These are phyloP conservation scores for Lumnitzera racemosa DNA, from an alignment of 345 rosid genomes.

Conservation along the genomic window DNA sequence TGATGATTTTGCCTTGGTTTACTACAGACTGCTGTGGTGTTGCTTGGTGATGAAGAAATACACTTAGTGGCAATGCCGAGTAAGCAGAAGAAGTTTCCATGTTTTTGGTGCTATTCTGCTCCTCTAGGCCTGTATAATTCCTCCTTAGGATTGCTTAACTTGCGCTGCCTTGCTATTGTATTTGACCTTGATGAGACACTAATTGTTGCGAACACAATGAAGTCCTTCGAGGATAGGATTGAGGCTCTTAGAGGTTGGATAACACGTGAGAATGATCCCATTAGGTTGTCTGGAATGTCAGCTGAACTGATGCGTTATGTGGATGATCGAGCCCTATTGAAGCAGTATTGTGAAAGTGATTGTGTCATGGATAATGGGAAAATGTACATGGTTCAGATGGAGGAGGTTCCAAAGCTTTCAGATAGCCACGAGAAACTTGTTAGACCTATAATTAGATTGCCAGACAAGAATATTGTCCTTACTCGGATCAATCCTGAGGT, in stretches of 20 bases:
- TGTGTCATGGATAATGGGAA: constrained; percentile 63
- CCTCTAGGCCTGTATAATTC: constrained; percentile 66
- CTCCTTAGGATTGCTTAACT: constrained; percentile 70
- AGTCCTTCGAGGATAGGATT: constrained; percentile 84
- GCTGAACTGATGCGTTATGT: constrained; percentile 62
- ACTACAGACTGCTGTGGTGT: constrained; percentile 73
- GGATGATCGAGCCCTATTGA: constrained; percentile 75
- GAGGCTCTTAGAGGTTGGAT: constrained; percentile 77
- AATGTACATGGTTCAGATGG: constrained; percentile 60
- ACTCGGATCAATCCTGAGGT: constrained; percentile 99
- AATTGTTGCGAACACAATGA: constrained; percentile 95
- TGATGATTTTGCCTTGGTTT: constrained; percentile 4
- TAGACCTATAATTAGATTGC: constrained; percentile 87
- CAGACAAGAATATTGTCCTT: constrained; percentile 65
- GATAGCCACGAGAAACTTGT: constrained; percentile 59
- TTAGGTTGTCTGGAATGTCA: constrained; percentile 61
- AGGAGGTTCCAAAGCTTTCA: constrained; percentile 60
- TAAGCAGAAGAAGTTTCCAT: constrained; percentile 92
- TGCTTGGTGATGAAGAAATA: constrained; percentile 78
- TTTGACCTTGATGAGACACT: constrained; percentile 96
- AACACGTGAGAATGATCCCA: constrained; percentile 62
- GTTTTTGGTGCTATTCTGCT: constrained; percentile 92
- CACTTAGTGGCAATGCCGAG: constrained; percentile 99
- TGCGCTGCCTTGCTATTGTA: constrained; percentile 82
- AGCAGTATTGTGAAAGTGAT: constrained; percentile 79